Conservation (phyloP, 2,329 filamentous ascomycete genomes). For the Trichoderma arundinaceum region DNA sequence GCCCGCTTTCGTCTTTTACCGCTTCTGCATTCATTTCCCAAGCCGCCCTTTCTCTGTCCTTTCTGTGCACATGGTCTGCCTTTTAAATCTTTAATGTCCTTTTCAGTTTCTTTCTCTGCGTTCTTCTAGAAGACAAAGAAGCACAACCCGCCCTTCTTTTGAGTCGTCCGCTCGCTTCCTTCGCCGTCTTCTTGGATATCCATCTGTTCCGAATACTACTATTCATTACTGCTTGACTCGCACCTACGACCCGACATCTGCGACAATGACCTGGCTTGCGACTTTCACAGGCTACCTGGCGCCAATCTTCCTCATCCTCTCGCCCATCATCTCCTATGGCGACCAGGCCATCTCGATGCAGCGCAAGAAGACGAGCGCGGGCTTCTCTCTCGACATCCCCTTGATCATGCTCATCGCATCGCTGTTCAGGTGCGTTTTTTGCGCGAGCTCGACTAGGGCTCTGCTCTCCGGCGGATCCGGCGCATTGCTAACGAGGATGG, state of each 20-base stretch:
- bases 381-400: conserved; percentile 73
- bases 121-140: background rate
- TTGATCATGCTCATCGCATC: conserved; percentile 75
- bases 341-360: conserved; percentile 72
- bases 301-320: conserved; percentile 67
- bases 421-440: conserved; percentile 60
- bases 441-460: background rate
- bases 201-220: conserved; percentile 3
- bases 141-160: background rate
- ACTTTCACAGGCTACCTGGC: conserved; percentile 61
- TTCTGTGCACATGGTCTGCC: conserved; percentile 3
- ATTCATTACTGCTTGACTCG: background rate
- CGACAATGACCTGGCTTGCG: conserved; percentile 51
- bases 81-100: conserved; percentile 14
- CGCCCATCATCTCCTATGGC: conserved; percentile 68
- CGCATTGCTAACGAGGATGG: conserved; percentile 34
- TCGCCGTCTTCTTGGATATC: conserved; percentile 21
- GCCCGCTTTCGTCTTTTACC: conserved; percentile 23
- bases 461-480: conserved; percentile 4
- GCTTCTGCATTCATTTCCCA: conserved; percentile 12
- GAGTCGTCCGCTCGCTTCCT: background rate
- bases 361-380: conserved; percentile 65
- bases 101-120: background rate
- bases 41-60: background rate
- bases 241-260: background rate